Base-by-base conservation (phyloP, 352 stramenopile species). In the Globisporangium polare region DNA sequence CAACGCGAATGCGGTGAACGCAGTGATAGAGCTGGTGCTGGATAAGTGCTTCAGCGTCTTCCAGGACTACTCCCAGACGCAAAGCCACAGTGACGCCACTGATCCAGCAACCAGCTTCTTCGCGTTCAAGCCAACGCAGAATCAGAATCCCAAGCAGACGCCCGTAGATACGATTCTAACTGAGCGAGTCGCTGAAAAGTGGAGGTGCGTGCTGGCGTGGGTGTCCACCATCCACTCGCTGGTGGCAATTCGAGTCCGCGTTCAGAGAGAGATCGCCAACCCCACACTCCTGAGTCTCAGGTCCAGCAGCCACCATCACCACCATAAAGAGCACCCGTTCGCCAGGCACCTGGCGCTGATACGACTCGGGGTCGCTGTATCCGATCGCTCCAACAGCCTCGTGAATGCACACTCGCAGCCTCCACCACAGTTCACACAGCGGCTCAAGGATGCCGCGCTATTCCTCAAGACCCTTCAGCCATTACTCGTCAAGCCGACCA, bases 401-500 rank as follows among this genome's bases (percentile, higher is more conserved):
- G 20, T 20, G 13, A 18, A 55, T 26, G 26, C 33, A 41, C 58
- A 26, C 57, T 66, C 58, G 15, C 41, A 45, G 1, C 39, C 71
- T 5, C 20, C 58, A 0, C 62, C 24, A 22, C 20, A 3, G 26
- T 49, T 58, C 33, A 49, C 65, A 17, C 74, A 75, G 20, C 60
- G 61, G 2, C 42, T 73, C 8, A 77, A 74, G 42, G 72, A 89
- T 12, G 72, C 80, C 9, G 68, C 72, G 6, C 26, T 62, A 5
- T 75, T 83, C 50, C 69, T 93, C 17, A 73, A 76, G 27, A 47
- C 75, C 7, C 35, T 89, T 39, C 73, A 79, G 24, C 72, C 70
- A 9, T 68, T 87, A 52, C 60, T 83, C 2, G 55, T 75, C 5
- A 93, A 93, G 42, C 75, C 78, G 0, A 66, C 80, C 47, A 87